Conservation (phyloP, 179 eudicot species). For the Nepenthes alata region DNA sequence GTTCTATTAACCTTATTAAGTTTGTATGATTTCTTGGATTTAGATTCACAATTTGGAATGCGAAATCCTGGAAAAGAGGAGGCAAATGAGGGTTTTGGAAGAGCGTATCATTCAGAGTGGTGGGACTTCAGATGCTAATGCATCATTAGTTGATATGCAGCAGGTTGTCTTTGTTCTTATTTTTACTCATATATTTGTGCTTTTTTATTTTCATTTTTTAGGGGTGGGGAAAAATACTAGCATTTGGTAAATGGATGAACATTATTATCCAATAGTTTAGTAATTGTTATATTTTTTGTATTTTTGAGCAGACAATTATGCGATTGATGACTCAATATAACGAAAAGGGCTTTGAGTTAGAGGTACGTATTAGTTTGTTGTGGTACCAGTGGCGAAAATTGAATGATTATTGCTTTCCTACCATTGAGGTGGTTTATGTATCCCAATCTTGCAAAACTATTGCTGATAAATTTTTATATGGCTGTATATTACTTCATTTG, state of each 20-base stretch:
- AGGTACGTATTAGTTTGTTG: constrained; percentile 34
- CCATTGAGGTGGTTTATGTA: too few relatives aligned
- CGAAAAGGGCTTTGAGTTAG: constrained; percentile 85
- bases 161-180: constrained; percentile 43
- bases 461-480: too few relatives aligned
- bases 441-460: too few relatives aligned
- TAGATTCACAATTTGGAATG: constrained; percentile 80
- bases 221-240: too few relatives aligned
- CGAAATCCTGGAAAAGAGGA: constrained; percentile 78
- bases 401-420: too few relatives aligned
- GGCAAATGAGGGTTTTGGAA: constrained; percentile 79
- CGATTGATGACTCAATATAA: constrained; percentile 77
- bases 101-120: constrained; percentile 73
- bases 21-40: background rate
- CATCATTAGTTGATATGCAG: constrained; percentile 84
- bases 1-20: background rate
- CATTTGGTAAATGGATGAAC: too few relatives aligned
- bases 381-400: background rate
- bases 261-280: too few relatives aligned
- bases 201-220: too few relatives aligned
- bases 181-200: background rate
- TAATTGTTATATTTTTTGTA: background rate
- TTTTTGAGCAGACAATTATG: constrained; percentile 49
- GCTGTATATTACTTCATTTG: too few relatives aligned
- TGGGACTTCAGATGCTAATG: constrained; percentile 70